phyloP scores from a whole-genome alignment of 495 filamentous ascomycete genomes.

The Hypoxylon crocopeplum region DNA sequence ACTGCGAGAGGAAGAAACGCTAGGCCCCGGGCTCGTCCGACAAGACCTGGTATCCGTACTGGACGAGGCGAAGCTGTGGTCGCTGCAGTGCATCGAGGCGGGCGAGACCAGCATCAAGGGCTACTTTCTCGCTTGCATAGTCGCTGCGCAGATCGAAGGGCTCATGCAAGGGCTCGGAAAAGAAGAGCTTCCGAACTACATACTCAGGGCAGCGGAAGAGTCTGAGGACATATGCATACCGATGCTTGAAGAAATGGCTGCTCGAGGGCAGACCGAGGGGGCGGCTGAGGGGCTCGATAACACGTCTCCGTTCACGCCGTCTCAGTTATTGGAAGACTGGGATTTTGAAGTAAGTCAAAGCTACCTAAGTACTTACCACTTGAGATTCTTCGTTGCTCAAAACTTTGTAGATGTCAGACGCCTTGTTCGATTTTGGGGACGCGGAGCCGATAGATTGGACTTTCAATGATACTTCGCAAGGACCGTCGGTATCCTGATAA shows the following conservation, averaged over 20 bases:
- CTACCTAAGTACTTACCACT: neutral
- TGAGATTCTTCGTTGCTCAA: neutral
- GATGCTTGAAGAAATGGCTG: constrained; percentile 49
- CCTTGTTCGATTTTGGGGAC: constrained; percentile 16
- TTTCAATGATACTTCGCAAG: constrained; percentile 13
- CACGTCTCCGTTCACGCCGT: constrained; percentile 3
- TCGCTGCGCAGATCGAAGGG: constrained; percentile 55
- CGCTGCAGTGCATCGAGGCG: constrained; percentile 49
- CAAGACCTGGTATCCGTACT: constrained; percentile 58
- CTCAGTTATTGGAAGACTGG: constrained; percentile 29
- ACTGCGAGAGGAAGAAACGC: constrained; percentile 58
- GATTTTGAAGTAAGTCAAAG: constrained; percentile 27
- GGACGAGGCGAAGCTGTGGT: constrained; percentile 54
- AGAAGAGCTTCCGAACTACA: constrained; percentile 33
- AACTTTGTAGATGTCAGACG: constrained; percentile 21
- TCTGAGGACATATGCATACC: constrained; percentile 41
- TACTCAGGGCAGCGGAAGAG: constrained; percentile 37
- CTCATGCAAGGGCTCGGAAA: constrained; percentile 39
- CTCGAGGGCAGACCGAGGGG: constrained; percentile 7
- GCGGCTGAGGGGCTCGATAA: constrained; percentile 22
- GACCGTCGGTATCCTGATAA: neutral
- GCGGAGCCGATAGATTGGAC: constrained; percentile 22
- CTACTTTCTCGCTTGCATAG: constrained; percentile 51
- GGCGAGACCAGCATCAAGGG: constrained; percentile 67
- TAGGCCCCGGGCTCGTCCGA: constrained; percentile 48